Base-by-base conservation (phyloP, 2,329 filamentous ascomycete genomes). In the Bisporella sp. region DNA sequence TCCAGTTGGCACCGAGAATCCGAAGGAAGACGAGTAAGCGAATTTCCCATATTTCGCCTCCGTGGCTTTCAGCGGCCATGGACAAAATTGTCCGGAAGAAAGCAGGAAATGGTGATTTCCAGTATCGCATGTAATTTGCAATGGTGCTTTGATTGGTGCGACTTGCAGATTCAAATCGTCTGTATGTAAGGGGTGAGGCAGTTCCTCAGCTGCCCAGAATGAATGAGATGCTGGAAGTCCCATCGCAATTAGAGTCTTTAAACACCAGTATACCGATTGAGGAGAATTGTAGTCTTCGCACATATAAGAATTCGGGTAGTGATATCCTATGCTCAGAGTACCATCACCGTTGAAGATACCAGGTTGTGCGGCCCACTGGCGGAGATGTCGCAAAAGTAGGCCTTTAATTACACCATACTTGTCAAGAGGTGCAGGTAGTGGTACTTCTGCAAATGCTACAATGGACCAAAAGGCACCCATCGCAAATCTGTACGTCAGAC, bases 221-320 rank as follows among this genome's bases (percentile, higher is more conserved):
- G 64, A 59, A 41, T 75, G 64, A 0, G 59, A 52, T 1, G 57
- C 52, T 0, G 63, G 50, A 0, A 78, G 49, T 0, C 62, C 66
- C 0, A 76, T 59, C 0, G 67, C 68, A 1, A 77, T 62, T 4
- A 79, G 68, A 0, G 71, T 69, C 48, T 79, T 79, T 28, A 78
- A 61, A 4, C 68, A 71, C 76, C 76, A 79, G 56, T 78, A 79
- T 0, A 70, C 67, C 0, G 75, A 79, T 48, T 78, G 75, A 0
- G 75, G 73, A 3, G 75, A 79, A 56, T 78, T 79, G 59, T 79
- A 79, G 54, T 76, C 72, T 56, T 79, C 76, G 39, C 67, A 65
- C 69, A 79, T 70, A 56, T 72, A 78, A 70, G 76, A 75, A 55
- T 79, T 79, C 5, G 50, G 50, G 35, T 52, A 52, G 21, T 46